A percentile compares a stretch with the other conserved stretches of the same genome.
phyloP scores from a whole-genome alignment of 2,329 filamentous ascomycete genomes.

The Gnomoniopsis smithogilvyi region DNA sequence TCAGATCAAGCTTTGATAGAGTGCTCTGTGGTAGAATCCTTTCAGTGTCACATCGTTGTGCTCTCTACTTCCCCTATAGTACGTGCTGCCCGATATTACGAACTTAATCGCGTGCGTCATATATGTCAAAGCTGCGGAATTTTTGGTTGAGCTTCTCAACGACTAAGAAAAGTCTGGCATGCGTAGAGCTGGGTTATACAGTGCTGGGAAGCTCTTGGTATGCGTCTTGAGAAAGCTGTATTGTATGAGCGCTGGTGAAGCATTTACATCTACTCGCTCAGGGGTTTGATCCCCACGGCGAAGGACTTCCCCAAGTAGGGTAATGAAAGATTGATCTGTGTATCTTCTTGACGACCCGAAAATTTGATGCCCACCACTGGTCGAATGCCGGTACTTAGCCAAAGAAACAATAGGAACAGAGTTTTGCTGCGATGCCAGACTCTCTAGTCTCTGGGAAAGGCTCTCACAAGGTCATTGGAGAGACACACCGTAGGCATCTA shows the following conservation, averaged over 20 bases:
- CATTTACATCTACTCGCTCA: neutral
- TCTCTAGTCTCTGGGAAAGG: too few relatives aligned
- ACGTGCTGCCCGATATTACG: too few relatives aligned
- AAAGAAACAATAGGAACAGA: too few relatives aligned
- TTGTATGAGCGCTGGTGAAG: neutral
- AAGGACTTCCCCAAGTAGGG: neutral
- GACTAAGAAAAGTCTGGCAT: neutral
- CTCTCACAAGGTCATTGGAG: too few relatives aligned
- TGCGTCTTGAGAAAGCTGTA: neutral
- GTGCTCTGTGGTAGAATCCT: too few relatives aligned
- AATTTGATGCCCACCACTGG: neutral
- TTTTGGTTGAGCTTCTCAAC: neutral
- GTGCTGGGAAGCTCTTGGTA: neutral
- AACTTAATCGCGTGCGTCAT: too few relatives aligned
- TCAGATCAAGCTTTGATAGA: too few relatives aligned
- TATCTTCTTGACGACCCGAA: neutral
- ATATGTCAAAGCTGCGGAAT: neutral
- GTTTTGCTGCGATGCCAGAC: too few relatives aligned
- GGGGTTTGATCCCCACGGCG: neutral
- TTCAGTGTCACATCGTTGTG: too few relatives aligned
- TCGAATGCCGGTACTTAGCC: too few relatives aligned
- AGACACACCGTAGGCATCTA: too few relatives aligned
- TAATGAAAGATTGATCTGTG: neutral
- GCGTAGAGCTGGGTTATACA: neutral
- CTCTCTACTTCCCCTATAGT: too few relatives aligned